Evolutionary conservation across 805 yeast species (phyloP).

Genomic region (Metschnikowia gruessii): DNA sequence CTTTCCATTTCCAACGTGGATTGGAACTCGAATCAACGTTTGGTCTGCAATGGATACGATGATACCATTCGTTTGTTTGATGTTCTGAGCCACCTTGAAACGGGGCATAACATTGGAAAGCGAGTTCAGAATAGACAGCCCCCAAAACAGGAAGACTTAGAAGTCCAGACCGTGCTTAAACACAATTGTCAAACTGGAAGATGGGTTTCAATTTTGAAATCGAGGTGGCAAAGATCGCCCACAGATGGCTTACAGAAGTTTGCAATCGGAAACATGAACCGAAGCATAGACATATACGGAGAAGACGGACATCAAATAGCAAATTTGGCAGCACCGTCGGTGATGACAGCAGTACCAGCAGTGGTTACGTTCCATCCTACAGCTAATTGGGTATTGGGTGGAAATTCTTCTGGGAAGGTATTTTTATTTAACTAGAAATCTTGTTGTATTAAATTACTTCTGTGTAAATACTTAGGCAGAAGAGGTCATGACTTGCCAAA

Average conservation of each 20-base stretch:
- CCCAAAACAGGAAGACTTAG: not conserved
- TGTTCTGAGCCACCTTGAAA: not conserved
- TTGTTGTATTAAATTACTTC: not conserved
- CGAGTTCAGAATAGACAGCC: slow-evolving; percentile 1
- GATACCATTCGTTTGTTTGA: slow-evolving; percentile 15
- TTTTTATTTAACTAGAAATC: slow-evolving; percentile 48
- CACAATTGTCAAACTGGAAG: slow-evolving; percentile 97
- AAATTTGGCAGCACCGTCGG: slow-evolving; percentile 54
- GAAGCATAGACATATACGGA: slow-evolving; percentile 78
- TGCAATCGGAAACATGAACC: slow-evolving; percentile 90
- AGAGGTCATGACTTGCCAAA: slow-evolving; percentile 99
- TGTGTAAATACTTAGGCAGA: slow-evolving; percentile 35
- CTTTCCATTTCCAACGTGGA: slow-evolving; percentile 82
- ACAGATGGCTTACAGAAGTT: slow-evolving; percentile 74
- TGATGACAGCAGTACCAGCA: slow-evolving; percentile 90
- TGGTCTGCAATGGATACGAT: slow-evolving; percentile 90
- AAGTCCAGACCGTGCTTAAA: slow-evolving; percentile 36
- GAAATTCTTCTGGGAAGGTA: slow-evolving; percentile 89
- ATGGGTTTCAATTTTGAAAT: slow-evolving; percentile 91
- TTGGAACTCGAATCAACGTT: slow-evolving; percentile 64
- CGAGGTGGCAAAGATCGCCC: slow-evolving; percentile 80
- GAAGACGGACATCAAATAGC: slow-evolving; percentile 76
- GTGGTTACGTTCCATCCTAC: slow-evolving; percentile 81
- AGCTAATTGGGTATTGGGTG: slow-evolving; percentile 89
- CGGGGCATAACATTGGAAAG: slow-evolving; percentile 4